Evolutionary conservation across 495 filamentous ascomycete genomes (phyloP), one percentile per base, ranked within the genome.

Genomic region (Talaromyces wortmannii): DNA sequence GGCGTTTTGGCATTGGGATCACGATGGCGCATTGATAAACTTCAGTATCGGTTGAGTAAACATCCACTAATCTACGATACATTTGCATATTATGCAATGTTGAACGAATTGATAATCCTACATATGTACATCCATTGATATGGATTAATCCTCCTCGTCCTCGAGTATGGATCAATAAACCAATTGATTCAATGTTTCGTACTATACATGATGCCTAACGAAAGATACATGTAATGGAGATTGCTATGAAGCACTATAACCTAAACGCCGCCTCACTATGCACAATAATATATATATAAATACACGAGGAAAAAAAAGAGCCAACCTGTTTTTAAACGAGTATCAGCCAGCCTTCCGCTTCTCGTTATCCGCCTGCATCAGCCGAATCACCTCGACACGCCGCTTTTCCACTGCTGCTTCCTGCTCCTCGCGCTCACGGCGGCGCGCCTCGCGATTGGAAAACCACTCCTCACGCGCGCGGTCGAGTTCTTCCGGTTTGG

Each of bases 381-480:
- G 78, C 59, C 52, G 61, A 54, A 74, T 77, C 42, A 70, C 71
- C 58, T 74, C 72, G 63, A 67, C 69, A 55, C 74, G 65, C 54
- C 76, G 59, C 69, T 73, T 68, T 62, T 74, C 72, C 3, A 75
- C 72, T 45, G 52, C 57, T 30, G 65, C 71, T 52, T 81, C 76
- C 49, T 87, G 85, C 52, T 77, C 74, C 67, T 88, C 84, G 48
- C 78, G 67, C 73, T 83, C 78, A 42, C 72, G 70, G 50, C 79
- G 76, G 61, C 91, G 78, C 71, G 89, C 80, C 59, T 86, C 77
- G 58, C 82, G 78, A 46, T 75, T 78, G 46, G 82, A 79, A 65
- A 97, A 97, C 95, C 94, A 98, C 63, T 97, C 90, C 66, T 95
- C 90, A 31, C 94, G 78, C 59, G 94, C 94, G 15, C 81, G 83